Conservation (phyloP, 768 basidiomycete genomes). For the Lyophyllum decastes region DNA sequence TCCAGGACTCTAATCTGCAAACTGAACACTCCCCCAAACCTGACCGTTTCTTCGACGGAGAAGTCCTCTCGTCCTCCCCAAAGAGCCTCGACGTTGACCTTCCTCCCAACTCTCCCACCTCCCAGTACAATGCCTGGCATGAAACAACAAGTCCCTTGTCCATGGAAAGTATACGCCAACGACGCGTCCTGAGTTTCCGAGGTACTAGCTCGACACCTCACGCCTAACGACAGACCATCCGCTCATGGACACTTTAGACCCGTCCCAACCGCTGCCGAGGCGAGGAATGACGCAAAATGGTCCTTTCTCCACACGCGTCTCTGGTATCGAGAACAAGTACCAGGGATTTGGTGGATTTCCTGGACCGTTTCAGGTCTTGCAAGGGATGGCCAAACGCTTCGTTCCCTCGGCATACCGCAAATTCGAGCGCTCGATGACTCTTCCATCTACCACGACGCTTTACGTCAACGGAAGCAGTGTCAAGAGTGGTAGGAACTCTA, state of each 20-base stretch:
- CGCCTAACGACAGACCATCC: too few species aligned
- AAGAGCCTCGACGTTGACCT: constrained; percentile 25
- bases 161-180: constrained; percentile 10
- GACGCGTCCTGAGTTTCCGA: constrained; percentile 13
- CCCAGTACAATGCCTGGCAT: not conserved
- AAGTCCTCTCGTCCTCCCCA: constrained; percentile 36
- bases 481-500: constrained; percentile 60
- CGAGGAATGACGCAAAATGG: constrained; percentile 29
- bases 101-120: constrained; percentile 16
- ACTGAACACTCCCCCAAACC: not conserved
- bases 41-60: constrained; percentile 24
- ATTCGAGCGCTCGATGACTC: constrained; percentile 51
- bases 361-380: constrained; percentile 40
- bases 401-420: constrained; percentile 45
- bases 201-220: constrained; percentile 2
- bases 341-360: constrained; percentile 49
- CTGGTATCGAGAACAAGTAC: constrained; percentile 28
- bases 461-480: constrained; percentile 46
- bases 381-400: constrained; percentile 35
- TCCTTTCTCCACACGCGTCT: not conserved
- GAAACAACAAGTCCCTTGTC: constrained; percentile 11
- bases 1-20: not conserved
- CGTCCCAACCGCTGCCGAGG: constrained; percentile 12
- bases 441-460: constrained; percentile 48
- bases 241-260: not conserved